Evolutionary conservation across 495 filamentous ascomycete genomes (phyloP).

Genomic region (Lophiostoma macrostomum): DNA sequence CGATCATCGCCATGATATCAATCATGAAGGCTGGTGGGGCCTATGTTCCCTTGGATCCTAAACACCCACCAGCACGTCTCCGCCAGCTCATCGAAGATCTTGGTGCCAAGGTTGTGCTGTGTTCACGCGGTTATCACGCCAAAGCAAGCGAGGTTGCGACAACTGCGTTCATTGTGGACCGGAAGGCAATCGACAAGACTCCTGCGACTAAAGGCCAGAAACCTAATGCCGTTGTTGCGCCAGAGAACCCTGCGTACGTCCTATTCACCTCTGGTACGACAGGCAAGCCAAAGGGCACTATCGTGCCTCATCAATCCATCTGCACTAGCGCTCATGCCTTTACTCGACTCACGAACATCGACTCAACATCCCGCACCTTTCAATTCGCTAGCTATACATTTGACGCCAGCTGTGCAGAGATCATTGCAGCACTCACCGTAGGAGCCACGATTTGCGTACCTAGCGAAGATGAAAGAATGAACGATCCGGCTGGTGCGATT

Average conservation of each 20-base stretch:
- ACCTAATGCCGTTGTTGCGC: slow-evolving; percentile 18
- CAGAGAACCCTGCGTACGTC: slow-evolving; percentile 26
- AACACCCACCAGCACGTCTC: slow-evolving; percentile 33
- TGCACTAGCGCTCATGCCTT: slow-evolving; percentile 17
- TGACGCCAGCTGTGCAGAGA: slow-evolving; percentile 25
- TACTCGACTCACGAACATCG: slow-evolving; percentile 11
- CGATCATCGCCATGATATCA: slow-evolving; percentile 46
- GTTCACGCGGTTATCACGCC: slow-evolving; percentile 33
- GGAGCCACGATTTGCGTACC: slow-evolving; percentile 46
- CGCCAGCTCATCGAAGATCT: slow-evolving; percentile 39
- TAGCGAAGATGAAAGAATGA: slow-evolving; percentile 37
- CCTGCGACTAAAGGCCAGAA: not conserved
- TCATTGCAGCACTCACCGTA: slow-evolving; percentile 24
- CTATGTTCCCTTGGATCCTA: slow-evolving; percentile 45
- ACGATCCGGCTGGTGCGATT: slow-evolving; percentile 35
- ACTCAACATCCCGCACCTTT: slow-evolving; percentile 13
- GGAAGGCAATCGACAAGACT: slow-evolving; percentile 1
- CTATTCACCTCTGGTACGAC: slow-evolving; percentile 33
- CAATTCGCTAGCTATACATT: slow-evolving; percentile 33
- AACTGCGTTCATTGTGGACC: slow-evolving; percentile 10
- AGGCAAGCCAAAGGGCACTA: slow-evolving; percentile 30
- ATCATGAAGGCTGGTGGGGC: slow-evolving; percentile 49
- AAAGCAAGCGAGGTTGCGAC: slow-evolving; percentile 13
- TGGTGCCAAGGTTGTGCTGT: slow-evolving; percentile 43
- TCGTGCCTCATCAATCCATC: slow-evolving; percentile 26